Percentiles rank a stretch among this genome's conserved stretches.
These are phyloP conservation scores for Pyrus betulifolia DNA, from an alignment of 306 rosid species.

Conservation along the genomic window DNA sequence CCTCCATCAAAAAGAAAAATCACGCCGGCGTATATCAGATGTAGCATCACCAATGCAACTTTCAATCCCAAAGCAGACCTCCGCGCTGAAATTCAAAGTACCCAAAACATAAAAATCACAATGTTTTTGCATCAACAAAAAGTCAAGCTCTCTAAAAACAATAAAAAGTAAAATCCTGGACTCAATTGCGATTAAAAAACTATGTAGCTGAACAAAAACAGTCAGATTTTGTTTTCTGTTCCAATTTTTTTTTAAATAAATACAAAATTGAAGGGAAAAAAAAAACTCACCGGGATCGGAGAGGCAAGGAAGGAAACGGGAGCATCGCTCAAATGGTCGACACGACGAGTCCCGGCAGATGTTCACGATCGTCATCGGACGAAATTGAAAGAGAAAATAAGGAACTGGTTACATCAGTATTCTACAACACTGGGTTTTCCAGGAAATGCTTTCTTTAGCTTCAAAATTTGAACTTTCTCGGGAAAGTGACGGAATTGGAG, in stretches of 20 bases:
- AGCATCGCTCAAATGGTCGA: slow-evolving; percentile 51
- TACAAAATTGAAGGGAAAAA: background rate
- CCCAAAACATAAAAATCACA: background rate
- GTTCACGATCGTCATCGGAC: slow-evolving; percentile 41
- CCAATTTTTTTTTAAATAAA: background rate
- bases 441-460: background rate
- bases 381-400: background rate
- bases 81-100: slow-evolving; percentile 46
- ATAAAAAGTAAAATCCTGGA: background rate
- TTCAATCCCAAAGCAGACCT: slow-evolving; percentile 75
- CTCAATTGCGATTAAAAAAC: background rate
- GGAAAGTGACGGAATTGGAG: background rate
- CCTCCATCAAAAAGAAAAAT: slow-evolving; percentile 68
- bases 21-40: slow-evolving; percentile 54
- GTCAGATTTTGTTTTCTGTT: background rate
- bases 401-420: slow-evolving; percentile 18
- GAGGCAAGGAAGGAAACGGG: slow-evolving; percentile 52
- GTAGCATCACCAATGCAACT: slow-evolving; percentile 59
- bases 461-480: background rate
- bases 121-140: background rate
- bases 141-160: background rate
- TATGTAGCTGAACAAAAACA: background rate
- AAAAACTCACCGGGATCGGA: slow-evolving; percentile 65
- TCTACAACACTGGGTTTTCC: background rate
- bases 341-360: slow-evolving; percentile 32